Evolutionary conservation across 139 green algal species (phyloP).

Genomic region (Trebouxia sp.): DNA sequence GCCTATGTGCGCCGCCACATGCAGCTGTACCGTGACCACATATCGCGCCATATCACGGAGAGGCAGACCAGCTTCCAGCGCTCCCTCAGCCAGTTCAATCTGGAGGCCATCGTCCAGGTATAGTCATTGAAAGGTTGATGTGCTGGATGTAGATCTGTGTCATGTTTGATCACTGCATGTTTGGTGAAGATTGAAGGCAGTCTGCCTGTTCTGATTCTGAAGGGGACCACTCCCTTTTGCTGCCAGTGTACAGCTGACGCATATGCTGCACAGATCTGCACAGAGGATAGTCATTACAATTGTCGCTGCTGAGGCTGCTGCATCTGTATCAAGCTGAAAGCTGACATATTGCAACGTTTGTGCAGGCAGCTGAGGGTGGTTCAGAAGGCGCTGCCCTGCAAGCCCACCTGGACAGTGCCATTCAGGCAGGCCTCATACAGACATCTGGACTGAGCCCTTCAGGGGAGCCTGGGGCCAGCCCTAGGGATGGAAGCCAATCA

Average conservation of each 20-base stretch:
- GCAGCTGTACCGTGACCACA: conserved; percentile 25
- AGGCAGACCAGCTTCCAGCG: conserved; percentile 25
- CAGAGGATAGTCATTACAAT: no score
- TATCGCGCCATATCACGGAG: conserved; percentile 17
- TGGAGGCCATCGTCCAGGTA: conserved; percentile 12
- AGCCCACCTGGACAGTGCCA: conserved; percentile 11
- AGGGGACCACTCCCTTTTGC: no score
- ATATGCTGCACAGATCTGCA: no score
- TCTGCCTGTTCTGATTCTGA: no score
- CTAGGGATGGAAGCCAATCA: conserved; percentile 12
- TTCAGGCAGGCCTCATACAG: conserved; percentile 13
- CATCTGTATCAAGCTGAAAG: no score
- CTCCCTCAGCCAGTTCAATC: conserved; percentile 28
- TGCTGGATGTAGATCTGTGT: no score
- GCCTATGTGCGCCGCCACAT: conserved; percentile 27
- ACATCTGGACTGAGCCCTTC: not conserved
- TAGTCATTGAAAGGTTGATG: no score
- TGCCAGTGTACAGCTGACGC: no score
- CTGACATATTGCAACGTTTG: no score
- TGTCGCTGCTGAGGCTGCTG: no score
- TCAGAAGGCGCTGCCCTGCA: not conserved
- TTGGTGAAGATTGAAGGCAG: no score
- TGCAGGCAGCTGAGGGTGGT: not conserved
- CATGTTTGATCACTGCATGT: no score
- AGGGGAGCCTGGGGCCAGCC: not conserved